Evolutionary conservation across 441 rosid species (phyloP).

Genomic region (Arabidopsis lyrata): DNA sequence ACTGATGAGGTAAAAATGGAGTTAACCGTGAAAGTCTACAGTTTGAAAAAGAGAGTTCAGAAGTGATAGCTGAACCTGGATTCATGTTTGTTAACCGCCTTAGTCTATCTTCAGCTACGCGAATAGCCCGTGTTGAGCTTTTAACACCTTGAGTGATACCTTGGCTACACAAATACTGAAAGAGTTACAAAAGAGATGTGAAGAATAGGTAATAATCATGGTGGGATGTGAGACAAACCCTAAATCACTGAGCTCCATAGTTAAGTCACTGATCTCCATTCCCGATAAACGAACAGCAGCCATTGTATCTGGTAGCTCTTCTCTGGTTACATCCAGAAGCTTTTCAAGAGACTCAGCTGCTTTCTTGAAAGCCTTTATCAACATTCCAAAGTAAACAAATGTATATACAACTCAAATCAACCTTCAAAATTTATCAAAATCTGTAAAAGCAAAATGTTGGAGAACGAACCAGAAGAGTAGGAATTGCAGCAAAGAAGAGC

Average conservation of each 20-base stretch:
- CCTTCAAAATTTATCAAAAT: not conserved
- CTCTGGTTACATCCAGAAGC: conserved; percentile 85
- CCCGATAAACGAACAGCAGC: conserved; percentile 86
- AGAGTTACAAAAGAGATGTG: not conserved
- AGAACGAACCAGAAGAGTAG: conserved; percentile 69
- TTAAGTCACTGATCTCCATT: conserved; percentile 94
- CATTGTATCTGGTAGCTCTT: conserved; percentile 93
- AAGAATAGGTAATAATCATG: not conserved
- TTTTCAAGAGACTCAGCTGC: conserved; percentile 88
- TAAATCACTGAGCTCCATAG: conserved; percentile 87
- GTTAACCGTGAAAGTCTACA: conserved; percentile 47
- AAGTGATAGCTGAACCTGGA: conserved; percentile 54
- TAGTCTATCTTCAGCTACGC: conserved; percentile 83
- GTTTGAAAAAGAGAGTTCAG: not conserved
- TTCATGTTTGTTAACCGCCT: conserved; percentile 58
- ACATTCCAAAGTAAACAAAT: conserved; percentile 11
- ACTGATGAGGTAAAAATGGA: conserved; percentile 62
- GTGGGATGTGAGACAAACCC: conserved; percentile 56
- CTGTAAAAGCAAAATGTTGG: not conserved
- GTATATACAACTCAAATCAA: not conserved
- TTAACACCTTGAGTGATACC: conserved; percentile 86
- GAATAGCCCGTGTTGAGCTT: conserved; percentile 79
- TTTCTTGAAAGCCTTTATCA: conserved; percentile 71
- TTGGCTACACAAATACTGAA: conserved; percentile 54
- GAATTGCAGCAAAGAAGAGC: conserved; percentile 87